Conservation (phyloP, 345 rosid genomes). For the Camelina laxa region DNA sequence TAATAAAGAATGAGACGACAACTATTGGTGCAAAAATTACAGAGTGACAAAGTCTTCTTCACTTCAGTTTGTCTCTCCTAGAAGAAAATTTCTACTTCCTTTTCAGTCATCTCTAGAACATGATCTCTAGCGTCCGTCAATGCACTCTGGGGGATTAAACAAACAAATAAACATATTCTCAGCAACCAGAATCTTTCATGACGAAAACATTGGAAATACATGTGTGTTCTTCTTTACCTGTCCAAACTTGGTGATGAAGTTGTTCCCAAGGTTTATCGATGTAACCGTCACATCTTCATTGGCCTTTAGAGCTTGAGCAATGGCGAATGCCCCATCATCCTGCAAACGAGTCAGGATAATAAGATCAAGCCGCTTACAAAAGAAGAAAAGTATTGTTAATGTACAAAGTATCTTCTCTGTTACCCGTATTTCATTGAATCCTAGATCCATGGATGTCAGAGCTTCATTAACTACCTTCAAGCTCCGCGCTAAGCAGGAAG, state of each 20-base stretch:
- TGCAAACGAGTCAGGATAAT: constrained; percentile 32
- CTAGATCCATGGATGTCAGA: constrained; percentile 79
- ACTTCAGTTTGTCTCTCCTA: constrained; percentile 39
- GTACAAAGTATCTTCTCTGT: constrained; percentile 1
- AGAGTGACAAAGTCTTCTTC: constrained; percentile 14
- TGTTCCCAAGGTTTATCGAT: constrained; percentile 80
- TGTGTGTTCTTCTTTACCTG: constrained; percentile 59
- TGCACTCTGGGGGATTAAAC: constrained; percentile 65
- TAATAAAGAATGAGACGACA: constrained; percentile 18
- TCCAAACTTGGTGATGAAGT: constrained; percentile 93
- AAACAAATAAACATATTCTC: not conserved
- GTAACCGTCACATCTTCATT: constrained; percentile 86
- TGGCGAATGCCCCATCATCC: constrained; percentile 97
- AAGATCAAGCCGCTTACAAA: constrained; percentile 10
- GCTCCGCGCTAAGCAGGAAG: constrained; percentile 82
- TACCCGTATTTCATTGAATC: constrained; percentile 94
- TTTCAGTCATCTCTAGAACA: constrained; percentile 92
- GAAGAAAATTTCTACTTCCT: constrained; percentile 85
- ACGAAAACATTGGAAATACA: not conserved
- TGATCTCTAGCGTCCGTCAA: constrained; percentile 90
- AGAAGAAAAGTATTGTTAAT: not conserved
- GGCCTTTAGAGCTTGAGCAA: constrained; percentile 93
- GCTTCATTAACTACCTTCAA: constrained; percentile 97
- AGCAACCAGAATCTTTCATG: not conserved
- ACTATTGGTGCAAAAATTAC: constrained; percentile 32